phyloP scores from a whole-genome alignment of 2,329 filamentous ascomycete genomes.

The Exophiala bonariae region DNA sequence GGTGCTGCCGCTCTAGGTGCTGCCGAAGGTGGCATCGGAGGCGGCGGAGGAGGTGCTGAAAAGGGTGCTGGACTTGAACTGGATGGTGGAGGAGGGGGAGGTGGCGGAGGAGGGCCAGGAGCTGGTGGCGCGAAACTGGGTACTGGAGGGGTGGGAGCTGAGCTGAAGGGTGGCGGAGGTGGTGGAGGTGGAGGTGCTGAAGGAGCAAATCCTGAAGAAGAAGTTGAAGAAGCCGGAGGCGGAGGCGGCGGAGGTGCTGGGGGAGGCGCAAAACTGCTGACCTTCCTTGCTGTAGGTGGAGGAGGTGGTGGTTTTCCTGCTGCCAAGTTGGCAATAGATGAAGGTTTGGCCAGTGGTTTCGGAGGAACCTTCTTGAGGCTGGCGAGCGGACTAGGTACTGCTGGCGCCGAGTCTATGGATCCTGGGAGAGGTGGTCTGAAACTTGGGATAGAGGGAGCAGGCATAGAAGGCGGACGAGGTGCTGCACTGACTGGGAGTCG shows the following conservation, averaged over 20 bases:
- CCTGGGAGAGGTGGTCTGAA: constrained; percentile 48
- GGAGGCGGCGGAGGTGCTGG: constrained; percentile 47
- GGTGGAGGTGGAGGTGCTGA: constrained; percentile 42
- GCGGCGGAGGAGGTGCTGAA: constrained; percentile 46
- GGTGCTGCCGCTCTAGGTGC: constrained; percentile 47
- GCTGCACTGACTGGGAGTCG: constrained; percentile 55
- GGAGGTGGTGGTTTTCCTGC: constrained; percentile 55
- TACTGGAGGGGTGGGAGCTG: constrained; percentile 51
- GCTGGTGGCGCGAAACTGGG: constrained; percentile 42
- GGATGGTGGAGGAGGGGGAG: constrained; percentile 43
- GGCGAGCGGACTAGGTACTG: constrained; percentile 54
- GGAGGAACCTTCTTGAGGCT: constrained; percentile 60
- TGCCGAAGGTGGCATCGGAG: constrained; percentile 49
- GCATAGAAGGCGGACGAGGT: constrained; percentile 41
- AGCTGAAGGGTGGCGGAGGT: constrained; percentile 42
- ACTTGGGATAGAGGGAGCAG: constrained; percentile 60
- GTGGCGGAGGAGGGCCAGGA: constrained; percentile 39
- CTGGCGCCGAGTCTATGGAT: constrained; percentile 48
- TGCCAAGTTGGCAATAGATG: constrained; percentile 60
- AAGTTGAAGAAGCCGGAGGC: constrained; percentile 24
- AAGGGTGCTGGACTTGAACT: constrained; percentile 33
- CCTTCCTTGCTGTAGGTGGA: constrained; percentile 56
- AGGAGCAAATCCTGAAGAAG: constrained; percentile 43
- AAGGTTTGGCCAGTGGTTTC: constrained; percentile 54
- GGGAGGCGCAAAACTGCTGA: constrained; percentile 43